phyloP scores from a whole-genome alignment of 2,329 filamentous ascomycete genomes.

The Alternaria sp. region DNA sequence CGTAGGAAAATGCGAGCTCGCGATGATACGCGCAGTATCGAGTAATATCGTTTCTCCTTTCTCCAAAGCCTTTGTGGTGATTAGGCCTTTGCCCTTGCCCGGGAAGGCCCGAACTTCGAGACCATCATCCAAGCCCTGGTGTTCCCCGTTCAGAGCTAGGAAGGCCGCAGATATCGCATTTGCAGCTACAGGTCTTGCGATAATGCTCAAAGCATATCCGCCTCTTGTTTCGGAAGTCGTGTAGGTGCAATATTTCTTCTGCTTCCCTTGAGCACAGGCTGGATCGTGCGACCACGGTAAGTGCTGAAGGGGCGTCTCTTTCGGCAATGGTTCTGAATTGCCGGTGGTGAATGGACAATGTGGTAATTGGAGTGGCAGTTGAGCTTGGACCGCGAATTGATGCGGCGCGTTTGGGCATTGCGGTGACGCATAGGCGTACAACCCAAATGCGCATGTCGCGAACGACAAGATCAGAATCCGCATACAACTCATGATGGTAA shows the following conservation, averaged over 20 bases:
- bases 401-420: slow-evolving; percentile 17
- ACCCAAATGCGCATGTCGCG: slow-evolving; percentile 1
- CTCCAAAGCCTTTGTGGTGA: slow-evolving; percentile 19
- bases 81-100: slow-evolving; percentile 32
- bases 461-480: slow-evolving; percentile 7
- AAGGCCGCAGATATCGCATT: slow-evolving; percentile 19
- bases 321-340: not conserved
- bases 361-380: slow-evolving; percentile 13
- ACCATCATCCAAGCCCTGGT: not conserved
- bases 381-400: slow-evolving; percentile 12
- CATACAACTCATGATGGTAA: slow-evolving; percentile 16
- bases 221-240: slow-evolving; percentile 18
- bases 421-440: not conserved
- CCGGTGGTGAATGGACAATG: slow-evolving; percentile 6
- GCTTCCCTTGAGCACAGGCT: slow-evolving; percentile 15
- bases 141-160: not conserved
- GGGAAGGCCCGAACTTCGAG: slow-evolving; percentile 24
- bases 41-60: slow-evolving; percentile 26
- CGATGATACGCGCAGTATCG: slow-evolving; percentile 27
- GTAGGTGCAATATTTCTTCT: slow-evolving; percentile 25
- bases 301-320: slow-evolving; percentile 1
- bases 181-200: slow-evolving; percentile 24
- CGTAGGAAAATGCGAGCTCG: slow-evolving; percentile 25
- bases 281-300: slow-evolving; percentile 21
- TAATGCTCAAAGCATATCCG: slow-evolving; percentile 27